These are phyloP conservation scores for Pyrenopolyporus hunteri DNA, from an alignment of 495 filamentous ascomycete genomes.

Conservation along the genomic window DNA sequence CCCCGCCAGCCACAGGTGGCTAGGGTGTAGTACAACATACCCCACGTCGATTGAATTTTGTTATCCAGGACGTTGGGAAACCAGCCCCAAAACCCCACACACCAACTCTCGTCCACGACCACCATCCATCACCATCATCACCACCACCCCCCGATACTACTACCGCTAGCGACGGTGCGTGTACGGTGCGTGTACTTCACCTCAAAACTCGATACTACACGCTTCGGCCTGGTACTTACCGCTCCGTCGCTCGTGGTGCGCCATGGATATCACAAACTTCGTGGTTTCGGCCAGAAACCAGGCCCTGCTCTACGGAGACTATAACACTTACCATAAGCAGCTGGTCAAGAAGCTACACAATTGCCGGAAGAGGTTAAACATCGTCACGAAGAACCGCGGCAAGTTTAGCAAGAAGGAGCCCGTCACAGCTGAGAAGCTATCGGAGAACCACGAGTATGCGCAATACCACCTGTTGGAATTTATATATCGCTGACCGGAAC, in stretches of 20 bases:
- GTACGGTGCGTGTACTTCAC: neutral
- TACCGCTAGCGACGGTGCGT: too few species aligned
- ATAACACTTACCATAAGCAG: constrained; percentile 81
- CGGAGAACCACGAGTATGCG: constrained; percentile 74
- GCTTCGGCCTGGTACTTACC: neutral
- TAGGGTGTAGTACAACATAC: too few species aligned
- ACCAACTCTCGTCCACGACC: too few species aligned
- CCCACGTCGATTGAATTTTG: constrained; percentile 10
- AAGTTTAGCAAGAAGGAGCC: constrained; percentile 78
- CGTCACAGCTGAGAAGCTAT: constrained; percentile 79
- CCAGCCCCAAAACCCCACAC: constrained; percentile 7
- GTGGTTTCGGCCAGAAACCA: constrained; percentile 78
- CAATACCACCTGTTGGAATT: neutral
- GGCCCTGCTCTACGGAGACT: constrained; percentile 84
- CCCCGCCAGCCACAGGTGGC: too few species aligned
- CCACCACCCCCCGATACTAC: too few species aligned
- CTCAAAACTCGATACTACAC: neutral
- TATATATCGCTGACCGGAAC: constrained; percentile 17
- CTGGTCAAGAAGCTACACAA: constrained; percentile 82
- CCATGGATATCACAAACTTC: constrained; percentile 91
- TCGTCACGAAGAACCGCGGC: constrained; percentile 78
- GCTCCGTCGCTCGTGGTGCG: neutral
- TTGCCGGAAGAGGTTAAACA: constrained; percentile 81
- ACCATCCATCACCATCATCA: constrained; percentile 11
- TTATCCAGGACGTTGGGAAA: neutral